Evolutionary conservation across 2,329 filamentous ascomycete species (phyloP).

Genomic region (Sphaerulina vaccinii): DNA sequence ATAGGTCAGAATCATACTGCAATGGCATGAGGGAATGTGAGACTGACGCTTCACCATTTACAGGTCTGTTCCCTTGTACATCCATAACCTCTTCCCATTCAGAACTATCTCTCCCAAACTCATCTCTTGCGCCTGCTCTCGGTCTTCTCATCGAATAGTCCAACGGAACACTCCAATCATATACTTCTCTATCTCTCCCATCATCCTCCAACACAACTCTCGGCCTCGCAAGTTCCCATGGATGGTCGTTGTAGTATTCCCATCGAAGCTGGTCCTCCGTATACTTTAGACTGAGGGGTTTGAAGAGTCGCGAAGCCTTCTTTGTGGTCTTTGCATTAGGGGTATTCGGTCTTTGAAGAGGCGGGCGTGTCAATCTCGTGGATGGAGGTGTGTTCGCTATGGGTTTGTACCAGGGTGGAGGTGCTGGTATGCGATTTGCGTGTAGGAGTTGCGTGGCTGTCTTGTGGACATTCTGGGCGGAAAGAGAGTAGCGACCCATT

Average conservation of each 20-base stretch:
- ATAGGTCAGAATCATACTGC: background rate
- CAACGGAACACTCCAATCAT: conserved; percentile 68
- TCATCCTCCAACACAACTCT: conserved; percentile 80
- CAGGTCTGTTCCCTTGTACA: conserved; percentile 68
- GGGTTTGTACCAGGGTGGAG: conserved; percentile 58
- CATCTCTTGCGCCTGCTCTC: conserved; percentile 13
- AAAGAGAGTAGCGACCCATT: conserved; percentile 56
- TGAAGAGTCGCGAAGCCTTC: conserved; percentile 75
- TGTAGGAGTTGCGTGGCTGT: conserved; percentile 52
- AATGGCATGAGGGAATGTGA: background rate
- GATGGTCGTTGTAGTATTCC: conserved; percentile 89
- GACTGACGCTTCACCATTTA: conserved; percentile 61
- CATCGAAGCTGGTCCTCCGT: conserved; percentile 78
- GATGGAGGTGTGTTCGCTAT: conserved; percentile 59
- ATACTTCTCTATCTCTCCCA: conserved; percentile 72
- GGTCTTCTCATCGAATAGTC: conserved; percentile 29
- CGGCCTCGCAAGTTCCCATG: conserved; percentile 92
- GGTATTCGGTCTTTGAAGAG: conserved; percentile 49
- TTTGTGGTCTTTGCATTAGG: conserved; percentile 51
- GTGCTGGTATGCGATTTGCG: conserved; percentile 40
- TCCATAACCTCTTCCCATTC: conserved; percentile 46
- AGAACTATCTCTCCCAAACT: conserved; percentile 47
- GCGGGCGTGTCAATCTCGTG: conserved; percentile 58
- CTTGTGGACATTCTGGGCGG: conserved; percentile 53
- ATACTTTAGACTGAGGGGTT: conserved; percentile 73